Base-by-base conservation (phyloP, 2,329 filamentous ascomycete species). In the Fusarium napiforme region DNA sequence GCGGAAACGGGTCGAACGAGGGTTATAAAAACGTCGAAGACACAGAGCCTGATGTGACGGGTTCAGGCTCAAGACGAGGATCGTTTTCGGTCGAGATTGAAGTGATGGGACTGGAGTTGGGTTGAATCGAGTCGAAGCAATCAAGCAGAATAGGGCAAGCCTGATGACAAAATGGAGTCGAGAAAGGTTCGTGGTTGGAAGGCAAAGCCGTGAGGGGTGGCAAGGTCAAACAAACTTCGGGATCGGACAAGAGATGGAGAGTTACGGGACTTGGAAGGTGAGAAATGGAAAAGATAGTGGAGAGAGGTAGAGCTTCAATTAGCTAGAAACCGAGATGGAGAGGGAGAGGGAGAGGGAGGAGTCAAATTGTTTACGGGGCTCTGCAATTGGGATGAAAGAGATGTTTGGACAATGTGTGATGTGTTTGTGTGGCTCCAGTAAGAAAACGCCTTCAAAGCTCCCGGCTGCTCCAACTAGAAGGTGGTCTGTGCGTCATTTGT, bases 191-290 rank as follows among this genome's bases (percentile, higher is more conserved):
- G 65, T 60, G 64, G 73, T 72, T 74, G 69, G 62, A 71, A 74
- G 63, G 73, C 58, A 67, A 57, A 75, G 69, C 57, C 62, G 67
- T 72, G 76, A 78, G 74, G 76, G 71, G 76, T 63, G 76, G 71
- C 57, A 52, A 71, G 68, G 74, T 69, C 60, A 72, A 64, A 62
- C 60, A 72, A 64, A 62, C 50, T 30, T 55, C 26, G 36, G 72
- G 65, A 67, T 68, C 45, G 52, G 63, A 69, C 60, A 23, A 46
- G 26, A 28, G 50, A 36, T 59, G 52, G 65, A 73, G 36, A 67
- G 34, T 57, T 28, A 53, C 28, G 46, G 64, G 64, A 67, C 43
- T 68, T 61, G 60, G 62, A 70, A 71, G 47, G 67, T 70, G 59
- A 64, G 71, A 65, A 68, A 66, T 58, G 68, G 58, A 60, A 61